Base-by-base conservation (phyloP, 495 filamentous ascomycete genomes). In the Lichina pygmaea region DNA sequence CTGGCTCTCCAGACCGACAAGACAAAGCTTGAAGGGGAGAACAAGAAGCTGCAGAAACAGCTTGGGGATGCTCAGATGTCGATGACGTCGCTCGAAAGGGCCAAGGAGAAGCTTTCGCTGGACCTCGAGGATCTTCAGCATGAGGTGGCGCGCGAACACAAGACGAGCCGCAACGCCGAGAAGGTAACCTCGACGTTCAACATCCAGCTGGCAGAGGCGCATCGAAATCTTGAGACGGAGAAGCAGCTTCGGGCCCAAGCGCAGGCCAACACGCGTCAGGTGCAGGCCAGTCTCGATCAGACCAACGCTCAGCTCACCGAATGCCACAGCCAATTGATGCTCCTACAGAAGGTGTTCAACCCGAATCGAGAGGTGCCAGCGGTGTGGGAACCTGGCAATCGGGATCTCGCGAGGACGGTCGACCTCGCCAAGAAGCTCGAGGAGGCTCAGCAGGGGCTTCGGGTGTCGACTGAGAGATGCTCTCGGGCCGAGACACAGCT, bases 51-150 rank as follows among this genome's bases (percentile, higher is more conserved):
- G 32, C 68, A 74, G 49, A 81, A 84, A 46, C 80, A 93, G 56
- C 68, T 91, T n/a, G 81, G 78, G 37, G 85, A 94, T 49, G 69
- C 80, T 2, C 86, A 93, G 53, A 60, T 94, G 31, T 76, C 77
- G 9, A 75, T 94, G 44, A 77, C 80, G 1, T 79, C 81, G 3
- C 57, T 93, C 31, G 86, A 94, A 59, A 95, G 95, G 64, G 83
- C 93, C 57, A 85, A 92, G 47, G 89, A 95, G 60, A 95, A 94
- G 60, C 62, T 95, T 34, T 70, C 85, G 16, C 66, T 97, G 44
- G 84, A 67, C 52, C 58, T 94, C 11, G 89, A 97, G 54, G 89
- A 97, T 58, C 65, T 94, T 30, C 93, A 86, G 52, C 89, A 97
- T 56, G 86, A 95, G 58, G 70, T 94, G 36, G 78, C 75, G 30